phyloP scores from a whole-genome alignment of 495 filamentous ascomycete species.

The Podospora bellae-mahoneyi region DNA sequence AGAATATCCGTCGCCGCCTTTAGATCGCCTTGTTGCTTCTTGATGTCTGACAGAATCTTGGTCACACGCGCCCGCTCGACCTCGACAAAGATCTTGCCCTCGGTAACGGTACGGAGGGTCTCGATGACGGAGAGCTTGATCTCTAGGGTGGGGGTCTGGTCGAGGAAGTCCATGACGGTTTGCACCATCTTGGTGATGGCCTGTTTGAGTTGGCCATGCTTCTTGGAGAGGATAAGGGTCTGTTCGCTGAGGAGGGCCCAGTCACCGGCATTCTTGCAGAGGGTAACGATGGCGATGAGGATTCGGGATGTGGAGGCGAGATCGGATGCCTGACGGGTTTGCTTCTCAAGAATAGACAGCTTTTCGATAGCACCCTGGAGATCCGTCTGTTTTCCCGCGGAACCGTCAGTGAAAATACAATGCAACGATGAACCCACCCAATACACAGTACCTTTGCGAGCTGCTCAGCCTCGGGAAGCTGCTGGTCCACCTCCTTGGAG shows the following conservation, averaged over 20 bases:
- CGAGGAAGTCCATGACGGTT: conserved; percentile 86
- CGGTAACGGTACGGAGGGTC: conserved; percentile 91
- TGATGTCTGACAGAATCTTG: conserved; percentile 91
- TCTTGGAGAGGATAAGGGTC: conserved; percentile 92
- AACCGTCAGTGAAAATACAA: not conserved
- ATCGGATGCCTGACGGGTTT: conserved; percentile 94
- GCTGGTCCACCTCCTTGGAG: conserved; percentile 87
- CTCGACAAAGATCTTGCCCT: conserved; percentile 99
- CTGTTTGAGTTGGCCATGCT: conserved; percentile 99
- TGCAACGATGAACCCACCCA: not conserved
- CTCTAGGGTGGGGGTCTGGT: conserved; percentile 71
- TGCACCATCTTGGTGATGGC: conserved; percentile 99
- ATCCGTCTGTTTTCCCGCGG: conserved; percentile 55
- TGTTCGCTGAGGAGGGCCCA: conserved; percentile 96
- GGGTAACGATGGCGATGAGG: conserved; percentile 80
- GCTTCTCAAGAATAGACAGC: conserved; percentile 85
- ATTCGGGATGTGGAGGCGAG: conserved; percentile 89
- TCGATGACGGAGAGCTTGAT: conserved; percentile 91
- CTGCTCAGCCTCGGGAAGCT: conserved; percentile 82
- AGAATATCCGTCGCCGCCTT: conserved; percentile 86
- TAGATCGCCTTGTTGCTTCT: conserved; percentile 88
- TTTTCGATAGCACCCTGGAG: conserved; percentile 87
- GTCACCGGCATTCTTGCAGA: conserved; percentile 88
- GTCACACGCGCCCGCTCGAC: conserved; percentile 95
- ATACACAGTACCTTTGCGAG: conserved; percentile 68